Base-by-base conservation (phyloP, 2,329 filamentous ascomycete genomes). In the Fusarium multiceps region DNA sequence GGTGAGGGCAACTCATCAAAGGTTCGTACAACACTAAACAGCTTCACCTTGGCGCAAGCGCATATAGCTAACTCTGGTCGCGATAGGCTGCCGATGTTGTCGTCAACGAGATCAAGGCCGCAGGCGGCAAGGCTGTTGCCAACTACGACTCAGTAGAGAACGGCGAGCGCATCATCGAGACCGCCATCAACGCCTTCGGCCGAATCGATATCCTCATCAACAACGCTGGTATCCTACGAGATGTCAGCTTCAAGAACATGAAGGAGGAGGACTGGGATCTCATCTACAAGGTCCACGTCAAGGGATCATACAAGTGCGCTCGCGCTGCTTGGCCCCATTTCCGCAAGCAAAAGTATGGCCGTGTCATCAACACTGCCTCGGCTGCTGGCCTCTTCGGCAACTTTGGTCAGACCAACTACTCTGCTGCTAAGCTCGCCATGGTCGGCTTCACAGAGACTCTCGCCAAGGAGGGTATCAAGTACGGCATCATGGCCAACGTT, bases 241-340 rank as follows among this genome's bases (percentile, higher is more conserved):
- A 98, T 83, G 82, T 98, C 78, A 95, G 93, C 87, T 98, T 99
- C 86, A 97, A 97, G 88, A 98, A 98, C 84, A 97, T 98, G 89
- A 96, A 92, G 81, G 96, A 99, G 80, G 83, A 92, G 78, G 96
- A 99, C 81, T 99, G 96, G 96, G 95, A 99, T 79, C 84, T 98
- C 74, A 92, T 98, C 79, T 93, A 95, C 82, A 91, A 90, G 80
- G 95, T 98, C 61, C 95, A 99, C 82, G 90, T 98, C 76, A 92
- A 90, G 78, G 96, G 96, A 75, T 91, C 94, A 77, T 99, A 97
- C 88, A 98, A 97, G 89, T 97, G 93, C 81, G 88, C 96, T 66
- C 91, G 90, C 81, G 96, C 96, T 69, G 96, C 96, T 55, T 99
- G 96, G 95, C 94, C 95, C 64, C 87, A 98, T 82, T 98, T 99